Evolutionary conservation across 208 protist species (phyloP).

Genomic region (Trypanosoma lewisi): DNA sequence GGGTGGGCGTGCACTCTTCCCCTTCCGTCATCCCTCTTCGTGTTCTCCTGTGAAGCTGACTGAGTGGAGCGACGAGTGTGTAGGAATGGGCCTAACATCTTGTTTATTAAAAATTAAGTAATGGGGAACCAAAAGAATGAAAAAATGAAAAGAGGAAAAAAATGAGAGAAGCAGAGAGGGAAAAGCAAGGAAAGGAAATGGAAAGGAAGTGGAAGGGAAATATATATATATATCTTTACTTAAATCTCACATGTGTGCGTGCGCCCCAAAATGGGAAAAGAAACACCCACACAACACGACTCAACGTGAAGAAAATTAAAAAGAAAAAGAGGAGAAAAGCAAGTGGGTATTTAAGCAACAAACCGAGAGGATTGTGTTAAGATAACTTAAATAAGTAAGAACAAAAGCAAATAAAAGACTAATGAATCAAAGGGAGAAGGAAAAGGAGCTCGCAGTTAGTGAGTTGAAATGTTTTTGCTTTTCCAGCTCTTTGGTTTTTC

Average conservation of each 20-base stretch:
- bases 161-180: background rate
- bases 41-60: slow-evolving; percentile 7
- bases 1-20: background rate
- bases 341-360: background rate
- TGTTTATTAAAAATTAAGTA: background rate
- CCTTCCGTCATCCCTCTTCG: slow-evolving; percentile 5
- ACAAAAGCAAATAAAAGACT: background rate
- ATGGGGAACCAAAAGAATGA: background rate
- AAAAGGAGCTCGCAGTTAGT: too few species aligned
- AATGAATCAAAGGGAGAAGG: background rate
- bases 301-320: too few species aligned
- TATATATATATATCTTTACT: background rate
- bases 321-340: background rate
- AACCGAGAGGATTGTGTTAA: background rate
- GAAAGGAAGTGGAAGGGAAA: background rate
- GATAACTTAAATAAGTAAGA: background rate
- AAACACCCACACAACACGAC: too few species aligned
- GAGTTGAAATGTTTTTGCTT: too few species aligned
- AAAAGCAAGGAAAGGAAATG: background rate
- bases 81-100: too few species aligned
- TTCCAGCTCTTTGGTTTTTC: too few species aligned
- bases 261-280: too few species aligned
- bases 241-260: too few species aligned
- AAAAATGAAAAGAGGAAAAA: slow-evolving; percentile 4
- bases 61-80: background rate